Conservation (phyloP, 352 stramenopile species). For the Phytopythium ostracodes region DNA sequence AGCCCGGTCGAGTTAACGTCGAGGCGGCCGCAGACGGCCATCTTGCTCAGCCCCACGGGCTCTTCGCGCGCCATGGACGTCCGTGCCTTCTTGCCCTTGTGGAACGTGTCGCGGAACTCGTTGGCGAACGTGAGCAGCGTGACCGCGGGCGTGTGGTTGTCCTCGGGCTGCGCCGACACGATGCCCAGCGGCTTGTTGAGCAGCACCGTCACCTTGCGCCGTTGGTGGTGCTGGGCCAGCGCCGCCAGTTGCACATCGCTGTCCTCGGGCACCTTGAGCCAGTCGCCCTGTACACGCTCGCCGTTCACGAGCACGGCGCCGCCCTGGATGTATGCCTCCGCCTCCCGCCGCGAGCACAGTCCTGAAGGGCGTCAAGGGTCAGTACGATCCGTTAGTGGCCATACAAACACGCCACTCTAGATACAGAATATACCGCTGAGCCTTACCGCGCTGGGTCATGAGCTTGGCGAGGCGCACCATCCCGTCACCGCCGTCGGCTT, state of each 20-base stretch:
- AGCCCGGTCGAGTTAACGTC: slow-evolving; percentile 84
- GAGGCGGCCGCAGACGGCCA: slow-evolving; percentile 76
- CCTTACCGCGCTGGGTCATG: slow-evolving; percentile 53
- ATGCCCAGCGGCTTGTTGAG: slow-evolving; percentile 83
- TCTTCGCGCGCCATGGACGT: slow-evolving; percentile 26
- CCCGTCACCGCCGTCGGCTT: slow-evolving; percentile 9
- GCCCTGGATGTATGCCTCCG: slow-evolving; percentile 75
- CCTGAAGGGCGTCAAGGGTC: slow-evolving; percentile 13
- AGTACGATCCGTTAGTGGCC: neutral
- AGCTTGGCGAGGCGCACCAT: slow-evolving; percentile 73
- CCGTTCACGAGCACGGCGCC: slow-evolving; percentile 74
- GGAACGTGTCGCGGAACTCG: slow-evolving; percentile 45
- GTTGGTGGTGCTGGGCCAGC: slow-evolving; percentile 63
- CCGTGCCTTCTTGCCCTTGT: slow-evolving; percentile 2
- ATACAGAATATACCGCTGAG: neutral
- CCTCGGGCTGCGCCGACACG: slow-evolving; percentile 77
- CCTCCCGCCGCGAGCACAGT: slow-evolving; percentile 77
- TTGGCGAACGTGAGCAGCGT: slow-evolving; percentile 77
- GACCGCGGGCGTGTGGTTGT: slow-evolving; percentile 58
- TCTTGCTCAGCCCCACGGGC: slow-evolving; percentile 67
- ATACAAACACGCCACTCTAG: neutral
- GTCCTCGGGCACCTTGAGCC: slow-evolving; percentile 61
- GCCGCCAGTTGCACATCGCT: slow-evolving; percentile 58
- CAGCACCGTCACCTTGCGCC: slow-evolving; percentile 75
- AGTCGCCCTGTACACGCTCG: slow-evolving; percentile 53